Evolutionary conservation across 1,284 basidiomycete genomes (phyloP).

Genomic region (Xerocomus minutiporus): DNA sequence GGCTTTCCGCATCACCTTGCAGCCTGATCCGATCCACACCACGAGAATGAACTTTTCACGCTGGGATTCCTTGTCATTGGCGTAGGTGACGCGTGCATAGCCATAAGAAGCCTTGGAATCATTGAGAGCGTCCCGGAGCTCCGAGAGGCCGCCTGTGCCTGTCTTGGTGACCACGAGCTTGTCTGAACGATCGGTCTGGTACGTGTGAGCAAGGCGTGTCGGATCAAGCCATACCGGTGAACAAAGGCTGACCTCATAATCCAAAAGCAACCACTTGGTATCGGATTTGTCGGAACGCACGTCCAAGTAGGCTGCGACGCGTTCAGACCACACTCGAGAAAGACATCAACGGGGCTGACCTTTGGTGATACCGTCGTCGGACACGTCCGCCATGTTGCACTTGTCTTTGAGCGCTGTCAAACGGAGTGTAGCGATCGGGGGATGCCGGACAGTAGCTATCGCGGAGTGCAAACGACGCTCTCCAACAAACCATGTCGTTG

Average conservation of each 20-base stretch:
- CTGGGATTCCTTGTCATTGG: constrained; percentile 82
- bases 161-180: constrained; percentile 73
- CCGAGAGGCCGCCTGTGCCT: constrained; percentile 72
- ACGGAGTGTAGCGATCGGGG: constrained; percentile 10
- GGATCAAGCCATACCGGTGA: constrained; percentile 1
- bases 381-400: constrained; percentile 73
- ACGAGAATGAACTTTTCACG: constrained; percentile 89
- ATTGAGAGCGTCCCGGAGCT: constrained; percentile 71
- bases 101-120: constrained; percentile 76
- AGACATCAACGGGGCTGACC: constrained; percentile 45
- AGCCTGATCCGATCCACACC: constrained; percentile 82
- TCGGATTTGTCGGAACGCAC: constrained; percentile 79
- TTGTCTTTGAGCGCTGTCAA: not conserved
- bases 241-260: constrained; percentile 65
- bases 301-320: constrained; percentile 71
- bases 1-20: constrained; percentile 87
- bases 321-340: constrained; percentile 13
- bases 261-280: constrained; percentile 81
- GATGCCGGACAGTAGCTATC: constrained; percentile 21
- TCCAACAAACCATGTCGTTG: constrained; percentile 6
- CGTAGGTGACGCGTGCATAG: constrained; percentile 78
- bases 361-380: constrained; percentile 71
- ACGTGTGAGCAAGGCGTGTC: constrained; percentile 9
- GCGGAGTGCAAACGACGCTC: constrained; percentile 22
- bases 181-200: constrained; percentile 72